Evolutionary conservation across 2,329 filamentous ascomycete genomes (phyloP), one percentile per base, ranked within the genome.

Genomic region (Xylaria sp.): DNA sequence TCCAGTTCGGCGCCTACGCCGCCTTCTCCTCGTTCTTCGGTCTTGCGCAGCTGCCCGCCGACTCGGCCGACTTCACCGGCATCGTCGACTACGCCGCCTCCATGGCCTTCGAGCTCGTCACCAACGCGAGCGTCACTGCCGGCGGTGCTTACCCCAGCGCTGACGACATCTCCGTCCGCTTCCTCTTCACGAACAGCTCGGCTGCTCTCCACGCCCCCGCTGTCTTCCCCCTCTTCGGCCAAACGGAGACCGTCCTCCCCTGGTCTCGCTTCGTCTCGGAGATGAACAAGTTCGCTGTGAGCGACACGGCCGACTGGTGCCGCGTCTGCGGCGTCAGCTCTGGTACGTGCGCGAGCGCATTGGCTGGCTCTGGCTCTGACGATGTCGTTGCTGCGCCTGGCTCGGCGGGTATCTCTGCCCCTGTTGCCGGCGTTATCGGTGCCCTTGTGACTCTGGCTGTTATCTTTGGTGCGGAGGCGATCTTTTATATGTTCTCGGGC

Each of bases 21-120:
- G 79, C 80, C 59, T 86, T 87, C 74, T 78, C 84, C 70, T 79
- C 83, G 58, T 86, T 87, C 75, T 87, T 87, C 70, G 83, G 83
- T 6, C 78, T 86, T 16, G 76, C 83, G 4, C 72, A 79, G 61
- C 78, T 87, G 58, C 75, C 77, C 4, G 69, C 74, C 10, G 80
- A 76, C 1, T 83, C 79, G 60, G 66, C 75, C 1, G 77, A 89
- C 72, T 96, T 96, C 77, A 85, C 77, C 60, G 89, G 89, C 57
- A 78, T 96, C 10, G 85, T 88, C n/a, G 87, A 92, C 76, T 96
- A 96, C 69, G 91, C 91, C 4, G 88, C 87, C 2, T 85, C 85
- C 64, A 91, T 96, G 83, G 80, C 80, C 4, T 92, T 95, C 72
- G 92, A 96, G 78, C 76, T 87, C 19, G 78, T 86, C 57, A 83